Percentiles rank a stretch among this genome's conserved stretches.
Evolutionary conservation across 73 alveolate species (phyloP).

Genomic region (Paramecium biaurelia): DNA sequence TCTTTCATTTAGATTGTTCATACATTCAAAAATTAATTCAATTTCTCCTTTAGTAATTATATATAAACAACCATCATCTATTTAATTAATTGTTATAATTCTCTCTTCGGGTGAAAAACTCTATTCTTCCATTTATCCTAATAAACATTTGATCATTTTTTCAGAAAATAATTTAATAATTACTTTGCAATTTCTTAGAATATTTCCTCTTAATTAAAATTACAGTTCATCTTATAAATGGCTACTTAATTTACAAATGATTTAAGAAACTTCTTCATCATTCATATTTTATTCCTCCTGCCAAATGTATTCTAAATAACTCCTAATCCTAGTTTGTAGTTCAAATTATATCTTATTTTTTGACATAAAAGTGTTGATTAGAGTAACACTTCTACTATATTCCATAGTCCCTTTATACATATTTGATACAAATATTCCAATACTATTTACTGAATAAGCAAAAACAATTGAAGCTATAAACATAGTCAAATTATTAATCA

Average conservation of each 20-base stretch:
- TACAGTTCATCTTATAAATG: conserved; percentile 71
- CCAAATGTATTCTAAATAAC: conserved; percentile 83
- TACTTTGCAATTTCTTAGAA: conserved; percentile 70
- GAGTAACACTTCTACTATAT: conserved; percentile 75
- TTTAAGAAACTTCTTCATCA: conserved; percentile 77
- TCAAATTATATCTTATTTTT: conserved; percentile 76
- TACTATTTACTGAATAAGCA: conserved; percentile 85
- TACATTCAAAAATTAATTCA: conserved; percentile 68
- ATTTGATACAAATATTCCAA: conserved; percentile 80
- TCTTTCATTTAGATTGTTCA: conserved; percentile 45
- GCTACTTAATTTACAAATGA: conserved; percentile 72
- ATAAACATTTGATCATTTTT: conserved; percentile 67
- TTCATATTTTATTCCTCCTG: conserved; percentile 72
- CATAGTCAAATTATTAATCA: conserved; percentile 73
- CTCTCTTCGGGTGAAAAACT: conserved; percentile 83
- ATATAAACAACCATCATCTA: conserved; percentile 72
- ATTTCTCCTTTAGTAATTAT: conserved; percentile 80
- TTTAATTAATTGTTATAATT: conserved; percentile 70
- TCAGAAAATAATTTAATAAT: conserved; percentile 69
- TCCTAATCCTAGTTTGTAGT: conserved; percentile 69
- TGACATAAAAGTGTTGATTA: conserved; percentile 75
- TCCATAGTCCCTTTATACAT: conserved; percentile 68
- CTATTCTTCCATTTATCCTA: conserved; percentile 64
- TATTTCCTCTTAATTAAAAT: conserved; percentile 73
- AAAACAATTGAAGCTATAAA: conserved; percentile 82